Evolutionary conservation across 1,284 basidiomycete genomes (phyloP), one percentile per base, ranked within the genome.

Genomic region (Fomitopsis schrenkii): DNA sequence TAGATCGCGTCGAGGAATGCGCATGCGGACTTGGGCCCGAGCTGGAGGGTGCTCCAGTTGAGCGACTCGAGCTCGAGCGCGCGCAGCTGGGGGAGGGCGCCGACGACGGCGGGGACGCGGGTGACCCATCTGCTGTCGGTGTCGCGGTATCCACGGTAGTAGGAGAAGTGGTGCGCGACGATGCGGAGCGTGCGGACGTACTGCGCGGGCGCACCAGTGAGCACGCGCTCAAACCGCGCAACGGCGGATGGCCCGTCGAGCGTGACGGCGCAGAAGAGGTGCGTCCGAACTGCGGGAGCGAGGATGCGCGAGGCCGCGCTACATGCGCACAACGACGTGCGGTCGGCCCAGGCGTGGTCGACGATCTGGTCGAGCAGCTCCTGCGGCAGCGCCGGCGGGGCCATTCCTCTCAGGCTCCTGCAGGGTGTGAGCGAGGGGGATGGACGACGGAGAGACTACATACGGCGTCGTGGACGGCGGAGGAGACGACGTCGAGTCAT

Each of bases 341-440:
- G 53, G 63, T 79, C 75, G 60, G 71, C 66, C 65, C 74, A 73
- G 8, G 75, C 68, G 54, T 71, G 71, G 62, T 75, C 75, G 45
- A 77, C 70, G 54, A 74, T 66, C 33, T 72, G 63, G 65, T 77
- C 76, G 30, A 71, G 59, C 26, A 77, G 65, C 64, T 79, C 77
- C 48, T 67, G 58, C 12, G 58, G 58, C 17, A 59, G 26, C 38
- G 35, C 42, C 12, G 30, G 38, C 38, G 38, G 41, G 40, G 30
- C 56, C 42, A 58, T 58, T 5, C 2, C 33, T 30, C 3, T 22
- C 12, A 12, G 5, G 22, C 9, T 17, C 48, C 48, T 50, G 48
- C 48, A 10, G 14, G 30, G 26, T 22, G 55, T 35, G 30, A 42
- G 55, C 22, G 36, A 7, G 14, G 40, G 12, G 55, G n/a, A n/a